Percentiles rank a stretch among this genome's conserved stretches.
Conservation (phyloP, 2,329 filamentous ascomycete species). For the Colletotrichum truncatum region DNA sequence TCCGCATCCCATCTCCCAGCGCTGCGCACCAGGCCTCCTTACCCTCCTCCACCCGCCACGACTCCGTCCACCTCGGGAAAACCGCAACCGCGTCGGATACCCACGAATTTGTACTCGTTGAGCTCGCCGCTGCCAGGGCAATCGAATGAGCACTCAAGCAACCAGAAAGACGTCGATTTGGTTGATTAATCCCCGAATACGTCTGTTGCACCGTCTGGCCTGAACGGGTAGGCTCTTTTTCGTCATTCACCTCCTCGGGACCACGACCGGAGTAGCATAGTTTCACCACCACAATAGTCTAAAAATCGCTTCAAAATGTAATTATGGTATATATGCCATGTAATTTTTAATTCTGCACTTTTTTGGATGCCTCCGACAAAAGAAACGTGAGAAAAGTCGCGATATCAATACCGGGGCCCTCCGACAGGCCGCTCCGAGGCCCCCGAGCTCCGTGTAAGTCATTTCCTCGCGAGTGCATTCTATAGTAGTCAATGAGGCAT, state of each 20-base stretch:
- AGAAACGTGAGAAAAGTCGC: not conserved
- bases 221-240: conserved; percentile 24
- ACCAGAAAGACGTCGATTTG: not conserved
- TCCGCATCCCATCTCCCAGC: conserved; percentile 31
- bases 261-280: conserved; percentile 2
- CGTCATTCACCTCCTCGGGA: conserved; percentile 28
- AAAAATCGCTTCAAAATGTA: not conserved
- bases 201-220: not conserved
- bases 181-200: not conserved
- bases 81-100: conserved; percentile 46
- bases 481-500: not conserved
- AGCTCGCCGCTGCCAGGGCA: conserved; percentile 55
- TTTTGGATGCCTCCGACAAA: conserved; percentile 8
- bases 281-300: conserved; percentile 10
- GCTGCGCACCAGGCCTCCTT: conserved; percentile 32
- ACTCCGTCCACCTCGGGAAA: conserved; percentile 41
- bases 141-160: conserved; percentile 47
- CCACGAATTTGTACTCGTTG: conserved; percentile 73
- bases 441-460: conserved; percentile 28
- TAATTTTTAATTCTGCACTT: not conserved
- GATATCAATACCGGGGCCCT: conserved; percentile 20
- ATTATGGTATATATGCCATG: not conserved
- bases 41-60: conserved; percentile 40
- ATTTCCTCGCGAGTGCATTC: conserved; percentile 1
- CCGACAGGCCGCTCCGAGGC: conserved; percentile 3